Evolutionary conservation across 768 basidiomycete genomes (phyloP).

Genomic region (Podaxis sp.): DNA sequence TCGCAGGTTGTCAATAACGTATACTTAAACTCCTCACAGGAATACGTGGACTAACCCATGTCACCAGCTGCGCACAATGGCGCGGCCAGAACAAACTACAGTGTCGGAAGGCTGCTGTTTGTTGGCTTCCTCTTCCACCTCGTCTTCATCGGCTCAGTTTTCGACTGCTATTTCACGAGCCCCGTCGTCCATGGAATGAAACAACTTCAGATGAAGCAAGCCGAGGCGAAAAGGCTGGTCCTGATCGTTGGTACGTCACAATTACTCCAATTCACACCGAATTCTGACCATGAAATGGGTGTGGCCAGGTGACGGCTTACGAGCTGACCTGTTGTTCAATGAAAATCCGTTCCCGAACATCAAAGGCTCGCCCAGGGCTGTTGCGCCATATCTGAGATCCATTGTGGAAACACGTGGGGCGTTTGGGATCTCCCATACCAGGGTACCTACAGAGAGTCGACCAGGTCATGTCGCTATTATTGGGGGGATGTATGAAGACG

Average conservation of each 20-base stretch:
- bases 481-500: slow-evolving; percentile 92
- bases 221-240: slow-evolving; percentile 68
- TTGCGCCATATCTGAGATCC: slow-evolving; percentile 72
- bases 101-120: slow-evolving; percentile 45
- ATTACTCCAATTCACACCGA: not conserved
- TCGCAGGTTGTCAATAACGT: not conserved
- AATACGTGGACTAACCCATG: not conserved
- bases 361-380: slow-evolving; percentile 46
- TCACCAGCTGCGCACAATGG: not conserved
- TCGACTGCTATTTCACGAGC: slow-evolving; percentile 87
- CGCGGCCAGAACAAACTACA: slow-evolving; percentile 22
- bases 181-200: slow-evolving; percentile 79
- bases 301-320: slow-evolving; percentile 68
- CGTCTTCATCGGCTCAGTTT: slow-evolving; percentile 65
- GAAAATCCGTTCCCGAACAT: slow-evolving; percentile 55
- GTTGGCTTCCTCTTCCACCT: slow-evolving; percentile 73
- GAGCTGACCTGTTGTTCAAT: slow-evolving; percentile 75
- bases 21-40: not conserved
- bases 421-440: slow-evolving; percentile 82
- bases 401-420: slow-evolving; percentile 65
- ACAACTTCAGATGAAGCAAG: slow-evolving; percentile 38
- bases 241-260: slow-evolving; percentile 64
- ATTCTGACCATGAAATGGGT: not conserved
- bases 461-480: slow-evolving; percentile 90
- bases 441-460: slow-evolving; percentile 83